Evolutionary conservation across 2,329 filamentous ascomycete genomes (phyloP).

Genomic region (Fusarium pseudocircinatum): DNA sequence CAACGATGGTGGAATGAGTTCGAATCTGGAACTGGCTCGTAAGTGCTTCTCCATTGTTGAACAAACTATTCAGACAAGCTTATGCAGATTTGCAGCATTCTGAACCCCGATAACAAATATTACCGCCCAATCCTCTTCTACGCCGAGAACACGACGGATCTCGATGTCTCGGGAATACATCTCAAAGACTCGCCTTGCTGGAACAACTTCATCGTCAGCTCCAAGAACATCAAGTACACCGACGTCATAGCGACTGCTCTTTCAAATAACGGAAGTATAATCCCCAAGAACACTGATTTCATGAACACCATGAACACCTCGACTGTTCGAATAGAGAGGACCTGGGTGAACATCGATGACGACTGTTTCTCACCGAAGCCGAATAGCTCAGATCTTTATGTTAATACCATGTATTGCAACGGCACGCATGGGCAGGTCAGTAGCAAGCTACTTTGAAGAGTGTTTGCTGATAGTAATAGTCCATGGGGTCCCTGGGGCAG

Average conservation of each 20-base stretch:
- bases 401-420: conserved; percentile 69
- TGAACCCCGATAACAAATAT: conserved; percentile 64
- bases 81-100: conserved; percentile 44
- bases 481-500: conserved; percentile 67
- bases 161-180: conserved; percentile 66
- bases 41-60: not conserved
- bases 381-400: conserved; percentile 66
- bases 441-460: rapidly evolving
- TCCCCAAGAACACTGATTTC: conserved; percentile 70
- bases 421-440: conserved; percentile 54
- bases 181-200: conserved; percentile 71
- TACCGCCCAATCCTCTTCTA: conserved; percentile 69
- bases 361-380: conserved; percentile 71
- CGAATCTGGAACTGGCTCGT: conserved; percentile 27
- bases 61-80: not conserved
- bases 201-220: conserved; percentile 70
- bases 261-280: conserved; percentile 55
- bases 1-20: conserved; percentile 39
- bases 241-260: conserved; percentile 64
- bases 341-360: conserved; percentile 64
- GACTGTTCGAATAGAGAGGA: conserved; percentile 60
- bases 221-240: conserved; percentile 62
- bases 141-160: conserved; percentile 68
- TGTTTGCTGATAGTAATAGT: not conserved
- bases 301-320: conserved; percentile 69